Conservation (phyloP, 805 yeast genomes). For the Tetrapisispora namnaoensis region DNA sequence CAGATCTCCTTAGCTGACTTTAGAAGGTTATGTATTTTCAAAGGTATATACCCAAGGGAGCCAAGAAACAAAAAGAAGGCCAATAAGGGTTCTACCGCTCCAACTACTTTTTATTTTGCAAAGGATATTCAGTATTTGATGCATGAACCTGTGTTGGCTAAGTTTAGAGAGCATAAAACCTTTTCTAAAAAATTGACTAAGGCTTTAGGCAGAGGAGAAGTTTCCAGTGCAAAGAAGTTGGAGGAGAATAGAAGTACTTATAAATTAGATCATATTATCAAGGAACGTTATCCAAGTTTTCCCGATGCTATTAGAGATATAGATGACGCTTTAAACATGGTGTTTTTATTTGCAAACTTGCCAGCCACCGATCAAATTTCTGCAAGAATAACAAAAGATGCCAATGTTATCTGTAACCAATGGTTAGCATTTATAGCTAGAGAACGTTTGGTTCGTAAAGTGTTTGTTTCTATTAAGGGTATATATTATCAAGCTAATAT, state of each 20-base stretch:
- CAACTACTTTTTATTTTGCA: constrained; percentile 84
- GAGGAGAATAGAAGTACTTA: constrained; percentile 64
- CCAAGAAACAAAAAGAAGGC: constrained; percentile 95
- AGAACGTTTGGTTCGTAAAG: constrained; percentile 73
- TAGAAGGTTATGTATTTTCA: constrained; percentile 93
- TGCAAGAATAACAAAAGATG: constrained; percentile 76
- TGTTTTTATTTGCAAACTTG: constrained; percentile 86
- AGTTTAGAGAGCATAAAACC: constrained; percentile 91
- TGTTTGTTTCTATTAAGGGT: constrained; percentile 94
- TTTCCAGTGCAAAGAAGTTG: constrained; percentile 75
- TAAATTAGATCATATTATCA: constrained; percentile 80
- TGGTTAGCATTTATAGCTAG: constrained; percentile 92
- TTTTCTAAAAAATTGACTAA: constrained; percentile 84
- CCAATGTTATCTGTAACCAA: constrained; percentile 77
- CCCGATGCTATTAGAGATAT: constrained; percentile 85
- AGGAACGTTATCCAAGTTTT: constrained; percentile 93
- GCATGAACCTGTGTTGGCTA: constrained; percentile 88
- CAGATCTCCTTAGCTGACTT: constrained; percentile 94
- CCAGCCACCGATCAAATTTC: constrained; percentile 85
- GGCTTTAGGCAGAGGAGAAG: constrained; percentile 88
- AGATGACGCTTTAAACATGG: constrained; percentile 92
- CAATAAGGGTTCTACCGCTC: constrained; percentile 95
- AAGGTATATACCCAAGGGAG: constrained; percentile 95
- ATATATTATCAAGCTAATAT: constrained; percentile 87
- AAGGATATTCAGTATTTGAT: constrained; percentile 90